A percentile compares a stretch with the other conserved stretches of the same genome.
phyloP scores from a whole-genome alignment of 352 stramenopile genomes.

The Pythium grandisporangium region DNA sequence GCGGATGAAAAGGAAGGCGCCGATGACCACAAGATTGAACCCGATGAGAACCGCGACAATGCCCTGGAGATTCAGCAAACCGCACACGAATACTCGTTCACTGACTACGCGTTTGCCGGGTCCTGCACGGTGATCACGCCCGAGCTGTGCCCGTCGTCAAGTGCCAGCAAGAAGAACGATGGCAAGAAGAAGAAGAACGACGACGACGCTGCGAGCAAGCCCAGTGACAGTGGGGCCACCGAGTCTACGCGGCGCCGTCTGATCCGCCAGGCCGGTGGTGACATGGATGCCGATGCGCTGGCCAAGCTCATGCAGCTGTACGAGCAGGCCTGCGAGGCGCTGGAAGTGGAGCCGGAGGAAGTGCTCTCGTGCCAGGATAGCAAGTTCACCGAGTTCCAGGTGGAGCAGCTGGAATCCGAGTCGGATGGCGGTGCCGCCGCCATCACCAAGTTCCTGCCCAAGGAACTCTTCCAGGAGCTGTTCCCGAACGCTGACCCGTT shows the following conservation, averaged over 20 bases:
- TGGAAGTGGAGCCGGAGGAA: background rate
- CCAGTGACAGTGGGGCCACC: background rate
- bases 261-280: background rate
- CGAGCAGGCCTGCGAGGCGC: background rate
- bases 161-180: background rate
- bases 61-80: too few species aligned
- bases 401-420: background rate
- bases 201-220: background rate
- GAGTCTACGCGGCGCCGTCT: background rate
- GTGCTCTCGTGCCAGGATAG: background rate
- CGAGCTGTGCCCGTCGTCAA: background rate
- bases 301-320: background rate
- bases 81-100: background rate
- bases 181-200: background rate
- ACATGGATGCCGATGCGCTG: background rate
- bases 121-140: background rate
- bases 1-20: too few species aligned
- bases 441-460: background rate
- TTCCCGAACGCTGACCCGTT: constrained; percentile 6
- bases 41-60: too few species aligned
- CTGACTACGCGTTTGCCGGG: background rate
- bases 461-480: background rate
- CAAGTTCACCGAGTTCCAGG: background rate
- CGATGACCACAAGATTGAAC: too few species aligned
- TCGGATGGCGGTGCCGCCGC: background rate